Evolutionary conservation across 2,329 filamentous ascomycete genomes (phyloP), one percentile per base, ranked within the genome.

Genomic region (Beauveria sp.): DNA sequence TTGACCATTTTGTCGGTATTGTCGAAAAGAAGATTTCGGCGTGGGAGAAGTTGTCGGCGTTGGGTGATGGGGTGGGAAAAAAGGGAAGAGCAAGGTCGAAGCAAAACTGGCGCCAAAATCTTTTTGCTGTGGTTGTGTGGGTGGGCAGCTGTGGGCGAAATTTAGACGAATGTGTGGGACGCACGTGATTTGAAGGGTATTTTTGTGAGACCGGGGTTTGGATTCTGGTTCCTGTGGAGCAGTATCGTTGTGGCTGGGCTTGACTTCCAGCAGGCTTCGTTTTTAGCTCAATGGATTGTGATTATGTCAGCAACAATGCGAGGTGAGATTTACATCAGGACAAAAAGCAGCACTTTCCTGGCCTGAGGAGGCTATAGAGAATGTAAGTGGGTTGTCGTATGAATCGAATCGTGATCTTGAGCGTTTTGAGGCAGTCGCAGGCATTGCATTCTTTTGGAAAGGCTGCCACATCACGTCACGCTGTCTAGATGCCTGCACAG

Each of bases 1-100:
- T 90, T 90, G 75, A 81, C 84, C 88, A 90, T 90, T 78, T 77
- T 84, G 83, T 65, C 68, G 71, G 68, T 67, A 64, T 69, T 68
- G 65, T 66, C 66, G 70, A 68, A 62, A 67, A 65, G 2, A 20
- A 64, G 66, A 64, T 47, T 60, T 60, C 34, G 57, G 43, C 56
- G 60, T 42, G 45, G 38, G 45, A 62, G 43, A 60, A 63, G 14
- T 61, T 50, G 66, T 69, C 67, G 72, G 65, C 70, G 69, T 70
- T 72, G 71, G 69, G 71, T 67, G 69, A 70, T 67, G 65, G 40
- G 38, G 59, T 20, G 20, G 22, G 22, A 45, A 56, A 26, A 43
- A 47, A 53, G 58, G 61, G 42, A 65, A 45, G 60, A 38, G 26
- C 26, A 54, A 61, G 53, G 40, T 24, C 42, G 30, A 10, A 38